Conservation (phyloP, 2,329 filamentous ascomycete species). For the Calonectria multiphialidica region DNA sequence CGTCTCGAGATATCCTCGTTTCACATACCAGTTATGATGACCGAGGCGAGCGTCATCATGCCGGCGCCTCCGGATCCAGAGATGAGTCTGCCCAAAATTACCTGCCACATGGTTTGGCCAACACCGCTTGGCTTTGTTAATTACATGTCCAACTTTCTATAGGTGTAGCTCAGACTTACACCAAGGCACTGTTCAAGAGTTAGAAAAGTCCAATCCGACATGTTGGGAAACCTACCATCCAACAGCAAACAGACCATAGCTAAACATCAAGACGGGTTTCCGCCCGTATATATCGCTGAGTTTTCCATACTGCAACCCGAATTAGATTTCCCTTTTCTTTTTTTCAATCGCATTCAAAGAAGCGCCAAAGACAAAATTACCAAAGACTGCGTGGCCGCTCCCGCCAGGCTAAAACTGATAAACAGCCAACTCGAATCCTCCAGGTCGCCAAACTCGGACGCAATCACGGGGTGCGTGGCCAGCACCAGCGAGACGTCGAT, state of each 20-base stretch:
- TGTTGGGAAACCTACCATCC: constrained; percentile 50
- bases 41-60: constrained; percentile 62
- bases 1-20: background rate
- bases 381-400: constrained; percentile 51
- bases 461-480: constrained; percentile 73
- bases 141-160: background rate
- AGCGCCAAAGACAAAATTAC: constrained; percentile 48
- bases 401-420: constrained; percentile 47
- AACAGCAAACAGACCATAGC: constrained; percentile 43
- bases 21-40: constrained; percentile 62
- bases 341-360: background rate
- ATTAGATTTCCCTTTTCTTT: background rate
- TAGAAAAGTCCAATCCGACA: background rate
- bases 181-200: constrained; percentile 18
- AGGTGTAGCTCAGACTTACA: constrained; percentile 20
- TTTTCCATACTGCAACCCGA: constrained; percentile 41
- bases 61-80: constrained; percentile 65
- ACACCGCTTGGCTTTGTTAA: constrained; percentile 47
- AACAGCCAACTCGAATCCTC: constrained; percentile 62
- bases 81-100: constrained; percentile 63
- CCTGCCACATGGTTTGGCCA: constrained; percentile 59
- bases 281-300: constrained; percentile 46
- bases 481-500: constrained; percentile 74
- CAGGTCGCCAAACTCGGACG: constrained; percentile 70
- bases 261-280: constrained; percentile 41